Evolutionary conservation across 2,329 filamentous ascomycete genomes (phyloP).

Genomic region (Bisporella sp.): DNA sequence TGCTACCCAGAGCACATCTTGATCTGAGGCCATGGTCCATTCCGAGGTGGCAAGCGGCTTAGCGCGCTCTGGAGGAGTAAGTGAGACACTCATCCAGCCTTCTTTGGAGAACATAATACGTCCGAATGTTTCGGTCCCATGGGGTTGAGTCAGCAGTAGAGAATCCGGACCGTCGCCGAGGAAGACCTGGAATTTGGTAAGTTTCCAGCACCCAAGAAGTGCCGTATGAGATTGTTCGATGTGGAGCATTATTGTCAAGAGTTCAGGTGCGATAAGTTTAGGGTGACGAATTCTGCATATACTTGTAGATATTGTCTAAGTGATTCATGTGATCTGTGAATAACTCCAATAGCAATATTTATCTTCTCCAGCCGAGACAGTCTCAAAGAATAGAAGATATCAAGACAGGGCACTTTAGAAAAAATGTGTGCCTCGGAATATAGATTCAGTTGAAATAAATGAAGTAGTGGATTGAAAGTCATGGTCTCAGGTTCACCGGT

Average conservation of each 20-base stretch:
- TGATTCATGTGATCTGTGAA: too few relatives aligned
- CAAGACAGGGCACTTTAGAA: too few relatives aligned
- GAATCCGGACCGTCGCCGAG: not conserved
- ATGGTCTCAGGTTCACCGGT: too few relatives aligned
- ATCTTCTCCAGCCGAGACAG: too few relatives aligned
- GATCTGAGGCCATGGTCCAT: not conserved
- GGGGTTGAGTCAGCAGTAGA: not conserved
- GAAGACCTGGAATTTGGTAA: conserved; percentile 39
- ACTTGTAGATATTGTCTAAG: too few relatives aligned
- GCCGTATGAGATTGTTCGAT: not conserved
- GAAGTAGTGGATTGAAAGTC: too few relatives aligned
- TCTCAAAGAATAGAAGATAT: too few relatives aligned
- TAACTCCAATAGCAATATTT: too few relatives aligned
- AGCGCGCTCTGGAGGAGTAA: not conserved
- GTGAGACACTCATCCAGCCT: not conserved
- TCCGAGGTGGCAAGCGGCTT: not conserved
- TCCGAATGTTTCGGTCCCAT: not conserved
- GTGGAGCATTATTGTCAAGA: not conserved
- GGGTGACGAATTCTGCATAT: too few relatives aligned
- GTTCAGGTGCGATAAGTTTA: not conserved
- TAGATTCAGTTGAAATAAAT: too few relatives aligned
- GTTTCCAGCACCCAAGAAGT: conserved; percentile 21
- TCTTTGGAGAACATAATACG: not conserved
- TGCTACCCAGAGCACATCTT: not conserved
- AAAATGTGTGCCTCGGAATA: too few relatives aligned